Percentiles rank a stretch among this genome's conserved stretches.
phyloP scores from a whole-genome alignment of 2,329 filamentous ascomycete species.

The Fusarium pilosicola region DNA sequence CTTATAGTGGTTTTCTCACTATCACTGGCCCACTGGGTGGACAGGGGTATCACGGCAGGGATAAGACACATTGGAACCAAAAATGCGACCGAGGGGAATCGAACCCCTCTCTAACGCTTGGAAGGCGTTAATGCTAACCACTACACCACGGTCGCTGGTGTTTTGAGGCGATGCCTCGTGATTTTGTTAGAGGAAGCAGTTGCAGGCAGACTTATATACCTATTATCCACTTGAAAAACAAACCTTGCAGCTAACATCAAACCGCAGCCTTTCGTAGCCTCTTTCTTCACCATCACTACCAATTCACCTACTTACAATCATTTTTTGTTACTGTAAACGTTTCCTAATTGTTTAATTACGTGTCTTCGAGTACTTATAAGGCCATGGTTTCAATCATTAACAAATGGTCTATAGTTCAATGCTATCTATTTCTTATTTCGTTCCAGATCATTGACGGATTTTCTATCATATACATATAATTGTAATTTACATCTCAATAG shows the following conservation, averaged over 20 bases:
- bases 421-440: background rate
- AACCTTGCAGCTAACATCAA: background rate
- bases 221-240: fast-evolving
- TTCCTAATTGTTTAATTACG: too few species aligned
- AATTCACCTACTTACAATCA: background rate
- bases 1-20: too few species aligned
- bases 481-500: constrained; percentile 25
- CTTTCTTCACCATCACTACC: background rate
- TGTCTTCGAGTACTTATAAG: background rate
- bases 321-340: background rate
- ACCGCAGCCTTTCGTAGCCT: background rate
- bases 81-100: constrained; percentile 30
- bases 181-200: background rate
- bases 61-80: background rate
- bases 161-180: background rate
- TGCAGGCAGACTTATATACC: fast-evolving
- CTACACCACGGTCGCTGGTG: constrained; percentile 27
- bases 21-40: too few species aligned
- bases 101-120: constrained; percentile 34
- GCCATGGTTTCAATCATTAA: background rate
- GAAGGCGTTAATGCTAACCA: constrained; percentile 34
- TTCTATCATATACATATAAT: background rate
- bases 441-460: background rate
- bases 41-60: background rate
- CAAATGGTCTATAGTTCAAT: background rate